Evolutionary conservation across 2,329 filamentous ascomycete species (phyloP).

Genomic region (Hirsutella minnesotensis): DNA sequence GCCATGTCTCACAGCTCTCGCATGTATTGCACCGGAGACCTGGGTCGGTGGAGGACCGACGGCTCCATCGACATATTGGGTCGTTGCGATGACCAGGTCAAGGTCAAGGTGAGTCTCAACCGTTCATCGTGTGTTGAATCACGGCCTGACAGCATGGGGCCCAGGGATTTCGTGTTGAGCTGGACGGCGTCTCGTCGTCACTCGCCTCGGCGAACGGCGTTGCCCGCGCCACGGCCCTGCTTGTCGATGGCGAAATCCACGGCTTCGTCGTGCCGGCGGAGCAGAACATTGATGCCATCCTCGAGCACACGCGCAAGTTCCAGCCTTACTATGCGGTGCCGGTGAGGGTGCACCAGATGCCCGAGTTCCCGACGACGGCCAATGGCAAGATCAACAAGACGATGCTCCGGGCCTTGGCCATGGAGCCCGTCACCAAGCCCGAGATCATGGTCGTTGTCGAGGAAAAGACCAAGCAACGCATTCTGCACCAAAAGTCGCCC

Average conservation of each 20-base stretch:
- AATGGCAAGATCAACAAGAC: constrained; percentile 47
- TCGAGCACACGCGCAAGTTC: constrained; percentile 25
- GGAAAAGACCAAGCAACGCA: constrained; percentile 1
- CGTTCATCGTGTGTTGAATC: background rate
- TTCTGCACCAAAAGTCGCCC: constrained; percentile 1
- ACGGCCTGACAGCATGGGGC: background rate
- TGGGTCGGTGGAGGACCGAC: constrained; percentile 40
- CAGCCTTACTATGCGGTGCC: constrained; percentile 47
- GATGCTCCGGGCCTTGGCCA: constrained; percentile 24
- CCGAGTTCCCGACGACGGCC: constrained; percentile 34
- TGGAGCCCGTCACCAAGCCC: constrained; percentile 2
- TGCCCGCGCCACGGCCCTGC: constrained; percentile 32
- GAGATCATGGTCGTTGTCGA: constrained; percentile 1
- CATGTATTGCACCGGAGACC: constrained; percentile 51
- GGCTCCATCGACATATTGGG: constrained; percentile 44
- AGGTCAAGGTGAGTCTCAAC: constrained; percentile 35
- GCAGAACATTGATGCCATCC: constrained; percentile 24
- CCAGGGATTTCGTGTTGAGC: constrained; percentile 46
- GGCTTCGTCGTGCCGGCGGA: constrained; percentile 32
- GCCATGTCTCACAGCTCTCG: constrained; percentile 18
- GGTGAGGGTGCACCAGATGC: constrained; percentile 27
- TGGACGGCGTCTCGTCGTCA: constrained; percentile 43
- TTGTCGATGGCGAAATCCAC: constrained; percentile 35
- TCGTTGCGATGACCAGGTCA: constrained; percentile 49
- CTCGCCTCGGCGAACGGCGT: constrained; percentile 33